Evolutionary conservation across 345 rosid genomes (phyloP).

Genomic region (Iberis pinnata): DNA sequence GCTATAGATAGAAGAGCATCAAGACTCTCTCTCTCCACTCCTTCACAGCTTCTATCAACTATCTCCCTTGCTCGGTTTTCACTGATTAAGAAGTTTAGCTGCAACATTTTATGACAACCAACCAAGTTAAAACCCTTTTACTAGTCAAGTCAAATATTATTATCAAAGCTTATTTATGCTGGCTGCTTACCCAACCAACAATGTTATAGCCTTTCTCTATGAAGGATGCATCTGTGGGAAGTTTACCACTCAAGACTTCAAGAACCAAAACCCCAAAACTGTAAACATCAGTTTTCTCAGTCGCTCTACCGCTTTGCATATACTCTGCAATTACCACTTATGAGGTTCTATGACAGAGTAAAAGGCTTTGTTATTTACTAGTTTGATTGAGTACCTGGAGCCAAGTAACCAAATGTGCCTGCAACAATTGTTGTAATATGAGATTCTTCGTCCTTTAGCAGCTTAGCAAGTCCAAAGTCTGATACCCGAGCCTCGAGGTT

Average conservation of each 20-base stretch:
- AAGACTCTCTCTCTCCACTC: slow-evolving; percentile 63
- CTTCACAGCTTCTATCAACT: slow-evolving; percentile 60
- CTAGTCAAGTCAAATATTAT: neutral
- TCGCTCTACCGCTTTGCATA: slow-evolving; percentile 95
- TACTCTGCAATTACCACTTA: slow-evolving; percentile 47
- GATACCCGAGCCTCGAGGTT: slow-evolving; percentile 94
- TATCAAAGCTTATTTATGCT: neutral
- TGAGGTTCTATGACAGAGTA: neutral
- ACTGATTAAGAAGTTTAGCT: slow-evolving; percentile 67
- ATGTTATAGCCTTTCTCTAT: slow-evolving; percentile 90
- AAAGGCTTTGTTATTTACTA: slow-evolving; percentile 5
- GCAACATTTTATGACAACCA: slow-evolving; percentile 31
- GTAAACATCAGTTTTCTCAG: slow-evolving; percentile 91
- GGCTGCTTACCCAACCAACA: slow-evolving; percentile 82
- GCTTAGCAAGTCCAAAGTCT: slow-evolving; percentile 91
- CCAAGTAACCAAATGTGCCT: slow-evolving; percentile 93
- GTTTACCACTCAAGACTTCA: slow-evolving; percentile 85
- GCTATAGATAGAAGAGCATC: slow-evolving; percentile 77
- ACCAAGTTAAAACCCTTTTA: neutral
- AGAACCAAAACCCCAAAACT: slow-evolving; percentile 91
- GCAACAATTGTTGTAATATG: slow-evolving; percentile 96
- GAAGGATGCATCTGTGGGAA: slow-evolving; percentile 88
- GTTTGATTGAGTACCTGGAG: slow-evolving; percentile 60
- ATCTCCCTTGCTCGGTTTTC: slow-evolving; percentile 71
- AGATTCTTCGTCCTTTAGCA: slow-evolving; percentile 85